Evolutionary conservation across 1,139 yeast species (phyloP), one percentile per base, ranked within the genome.

Genomic region (Arxiozyma slooffiae): DNA sequence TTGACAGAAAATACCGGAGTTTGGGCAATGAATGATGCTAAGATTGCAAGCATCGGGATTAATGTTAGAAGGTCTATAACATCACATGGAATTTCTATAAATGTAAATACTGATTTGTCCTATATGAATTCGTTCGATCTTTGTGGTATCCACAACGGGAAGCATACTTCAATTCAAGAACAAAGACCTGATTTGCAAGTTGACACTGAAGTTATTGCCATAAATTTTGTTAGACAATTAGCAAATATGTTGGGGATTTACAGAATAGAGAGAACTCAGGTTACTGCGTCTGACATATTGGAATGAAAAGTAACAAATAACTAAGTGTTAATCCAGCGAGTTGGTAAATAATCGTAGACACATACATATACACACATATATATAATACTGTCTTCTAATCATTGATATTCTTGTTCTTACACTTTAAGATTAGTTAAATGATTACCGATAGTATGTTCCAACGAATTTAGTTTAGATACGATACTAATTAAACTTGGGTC

Each of bases 21-120:
- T 1, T 92, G 97, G 96, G 72, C 82, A 46, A 62, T 70, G 21
- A 71, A 74, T n/a, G 67, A 74, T 48, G 67, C 72, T 38, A 94
- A 94, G 63, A 83, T 94, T 41, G 92, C 96, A 0, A 87, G 97
- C 18, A 79, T 94, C 11, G 98, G 98, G 0, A 79, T 92, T 48
- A 89, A 89, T 60, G 82, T 92, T 20, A 82, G 89, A 55, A 72
- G 96, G 53, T 82, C 87, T 17, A 77, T 94, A 41, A 87, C 97
- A 0, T 81, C 94, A 0, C 96, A 89, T 68, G 98, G 99, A 0
- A 74, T 90, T 16, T 88, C 94, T 0, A 75, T 94, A 46, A 94
- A 94, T 62, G 82, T 87, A 1, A 59, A 64, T 39, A 90, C 96
- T 0, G 88, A 89, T 57, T 73, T 88, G 50, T 74, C 77, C 44